Evolutionary conservation across 2,329 filamentous ascomycete species (phyloP).

Genomic region (Macrophomina tecta): DNA sequence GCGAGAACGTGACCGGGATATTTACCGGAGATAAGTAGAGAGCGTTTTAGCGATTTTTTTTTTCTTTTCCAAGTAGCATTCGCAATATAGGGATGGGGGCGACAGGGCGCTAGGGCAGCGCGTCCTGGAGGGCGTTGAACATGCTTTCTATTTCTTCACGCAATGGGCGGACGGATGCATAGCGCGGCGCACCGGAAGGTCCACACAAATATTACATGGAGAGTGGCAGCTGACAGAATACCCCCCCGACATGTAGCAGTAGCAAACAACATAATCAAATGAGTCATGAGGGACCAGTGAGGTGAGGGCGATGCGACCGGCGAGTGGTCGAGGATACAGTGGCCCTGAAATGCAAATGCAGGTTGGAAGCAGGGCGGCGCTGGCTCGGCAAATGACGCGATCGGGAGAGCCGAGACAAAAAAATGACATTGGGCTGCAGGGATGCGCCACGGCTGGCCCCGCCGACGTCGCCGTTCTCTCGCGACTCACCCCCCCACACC

Average conservation of each 20-base stretch:
- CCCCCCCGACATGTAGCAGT: conserved; percentile 1
- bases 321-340: not conserved
- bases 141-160: not conserved
- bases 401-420: conserved; percentile 12
- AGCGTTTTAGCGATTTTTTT: not conserved
- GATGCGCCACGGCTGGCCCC: conserved; percentile 22
- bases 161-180: conserved; percentile 24
- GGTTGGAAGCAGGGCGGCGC: conserved; percentile 1
- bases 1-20: conserved; percentile 22
- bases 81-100: not conserved
- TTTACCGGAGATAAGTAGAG: conserved; percentile 21
- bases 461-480: conserved; percentile 26
- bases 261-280: conserved; percentile 6
- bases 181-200: conserved; percentile 23
- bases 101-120: conserved; percentile 4
- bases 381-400: conserved; percentile 17
- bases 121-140: not conserved
- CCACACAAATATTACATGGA: not conserved
- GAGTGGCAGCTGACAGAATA: conserved; percentile 10
- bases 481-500: conserved; percentile 20
- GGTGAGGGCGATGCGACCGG: not conserved
- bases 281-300: not conserved
- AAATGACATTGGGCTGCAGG: conserved; percentile 21
- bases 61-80: not conserved
- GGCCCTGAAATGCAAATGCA: conserved; percentile 8